Evolutionary conservation across 805 yeast genomes (phyloP).

Genomic region (Cyberlindnera petersonii): DNA sequence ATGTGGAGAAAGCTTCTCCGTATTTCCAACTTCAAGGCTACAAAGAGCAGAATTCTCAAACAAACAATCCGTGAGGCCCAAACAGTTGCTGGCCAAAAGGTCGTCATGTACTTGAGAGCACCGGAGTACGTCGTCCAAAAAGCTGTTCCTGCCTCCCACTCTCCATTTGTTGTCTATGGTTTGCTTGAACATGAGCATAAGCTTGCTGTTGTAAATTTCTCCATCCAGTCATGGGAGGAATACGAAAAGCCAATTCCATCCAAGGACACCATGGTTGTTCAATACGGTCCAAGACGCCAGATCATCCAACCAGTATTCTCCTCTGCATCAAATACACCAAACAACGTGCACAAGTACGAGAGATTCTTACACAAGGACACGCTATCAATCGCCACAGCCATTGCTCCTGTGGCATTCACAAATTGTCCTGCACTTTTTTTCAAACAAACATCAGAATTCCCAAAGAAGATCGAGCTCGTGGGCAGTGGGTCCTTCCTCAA

Average conservation of each 20-base stretch:
- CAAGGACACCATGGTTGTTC: conserved; percentile 76
- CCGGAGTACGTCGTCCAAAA: conserved; percentile 45
- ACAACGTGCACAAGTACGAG: conserved; percentile 84
- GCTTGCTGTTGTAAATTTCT: conserved; percentile 74
- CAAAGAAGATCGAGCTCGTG: conserved; percentile 54
- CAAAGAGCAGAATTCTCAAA: conserved; percentile 65
- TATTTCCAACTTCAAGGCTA: conserved; percentile 71
- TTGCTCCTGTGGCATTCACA: conserved; percentile 82
- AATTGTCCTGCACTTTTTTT: conserved; percentile 83
- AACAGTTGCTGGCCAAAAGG: conserved; percentile 60
- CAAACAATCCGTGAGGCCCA: conserved; percentile 45
- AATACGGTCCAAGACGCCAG: conserved; percentile 90
- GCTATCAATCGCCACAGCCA: conserved; percentile 73
- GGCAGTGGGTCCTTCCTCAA: conserved; percentile 91
- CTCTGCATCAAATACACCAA: conserved; percentile 68
- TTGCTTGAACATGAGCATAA: conserved; percentile 84
- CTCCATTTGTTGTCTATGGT: conserved; percentile 66
- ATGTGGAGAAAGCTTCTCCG: conserved; percentile 76
- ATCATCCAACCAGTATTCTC: conserved; percentile 80
- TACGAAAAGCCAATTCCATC: conserved; percentile 81
- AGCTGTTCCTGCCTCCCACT: conserved; percentile 38
- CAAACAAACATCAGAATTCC: conserved; percentile 49
- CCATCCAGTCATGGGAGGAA: conserved; percentile 86
- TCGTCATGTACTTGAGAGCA: conserved; percentile 55
- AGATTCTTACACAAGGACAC: conserved; percentile 78